Conservation (phyloP, 1,284 basidiomycete species). For the Somion occarium region DNA sequence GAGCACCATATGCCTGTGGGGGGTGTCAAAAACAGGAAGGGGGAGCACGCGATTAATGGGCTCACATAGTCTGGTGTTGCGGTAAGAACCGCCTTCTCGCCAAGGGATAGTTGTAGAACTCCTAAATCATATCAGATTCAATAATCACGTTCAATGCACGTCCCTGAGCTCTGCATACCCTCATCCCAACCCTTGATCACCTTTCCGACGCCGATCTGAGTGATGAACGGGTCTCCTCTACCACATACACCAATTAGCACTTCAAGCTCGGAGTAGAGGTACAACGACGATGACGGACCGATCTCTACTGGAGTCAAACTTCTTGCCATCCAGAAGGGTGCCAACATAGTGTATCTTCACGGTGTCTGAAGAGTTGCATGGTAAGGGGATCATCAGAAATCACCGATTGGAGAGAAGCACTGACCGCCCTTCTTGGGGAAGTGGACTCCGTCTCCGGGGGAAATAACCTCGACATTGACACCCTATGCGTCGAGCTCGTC, state of each 20-base stretch:
- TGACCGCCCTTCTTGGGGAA: slow-evolving; percentile 47
- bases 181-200: slow-evolving; percentile 93
- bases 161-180: slow-evolving; percentile 46
- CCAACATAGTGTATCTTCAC: slow-evolving; percentile 74
- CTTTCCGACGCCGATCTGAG: slow-evolving; percentile 73
- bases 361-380: slow-evolving; percentile 31
- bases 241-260: slow-evolving; percentile 1
- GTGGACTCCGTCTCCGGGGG: slow-evolving; percentile 38
- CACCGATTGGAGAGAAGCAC: slow-evolving; percentile 16
- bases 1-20: slow-evolving; percentile 58
- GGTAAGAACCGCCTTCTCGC: slow-evolving; percentile 70
- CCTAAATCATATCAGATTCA: slow-evolving; percentile 36
- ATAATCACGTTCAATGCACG: background rate
- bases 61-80: slow-evolving; percentile 66
- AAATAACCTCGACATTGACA: slow-evolving; percentile 38
- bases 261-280: background rate
- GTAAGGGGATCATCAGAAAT: slow-evolving; percentile 4
- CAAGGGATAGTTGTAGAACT: slow-evolving; percentile 72
- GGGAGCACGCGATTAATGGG: no score
- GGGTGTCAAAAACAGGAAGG: no score
- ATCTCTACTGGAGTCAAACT: slow-evolving; percentile 72
- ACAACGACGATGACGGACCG: slow-evolving; percentile 32
- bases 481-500: slow-evolving; percentile 26
- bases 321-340: slow-evolving; percentile 52
- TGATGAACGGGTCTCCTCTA: slow-evolving; percentile 62